phyloP scores from a whole-genome alignment of 306 rosid genomes.

The Pyrus pyrifolia region DNA sequence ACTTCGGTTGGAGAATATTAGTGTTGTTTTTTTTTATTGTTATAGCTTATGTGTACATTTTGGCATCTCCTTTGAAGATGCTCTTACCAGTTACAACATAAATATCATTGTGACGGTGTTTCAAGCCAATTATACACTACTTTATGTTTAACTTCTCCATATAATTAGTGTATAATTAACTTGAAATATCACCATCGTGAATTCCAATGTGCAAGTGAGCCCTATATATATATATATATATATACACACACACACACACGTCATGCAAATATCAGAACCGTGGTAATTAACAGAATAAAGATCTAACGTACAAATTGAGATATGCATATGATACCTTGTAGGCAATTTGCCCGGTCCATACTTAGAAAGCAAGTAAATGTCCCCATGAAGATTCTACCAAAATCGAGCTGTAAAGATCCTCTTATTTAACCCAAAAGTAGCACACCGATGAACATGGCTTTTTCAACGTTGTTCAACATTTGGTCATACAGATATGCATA shows the following conservation, averaged over 20 bases:
- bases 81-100: no score
- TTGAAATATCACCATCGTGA: neutral
- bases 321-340: neutral
- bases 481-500: neutral
- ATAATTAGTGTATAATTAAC: neutral
- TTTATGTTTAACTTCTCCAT: neutral
- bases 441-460: neutral
- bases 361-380: conserved; percentile 7
- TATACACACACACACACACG: no score
- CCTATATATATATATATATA: neutral
- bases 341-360: neutral
- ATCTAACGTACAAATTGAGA: neutral
- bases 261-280: neutral
- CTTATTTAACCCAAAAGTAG: neutral
- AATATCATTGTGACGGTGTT: no score
- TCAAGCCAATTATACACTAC: no score
- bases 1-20: no score
- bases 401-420: conserved; percentile 17
- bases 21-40: no score
- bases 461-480: neutral
- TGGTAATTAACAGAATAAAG: neutral
- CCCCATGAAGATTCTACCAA: conserved; percentile 11
- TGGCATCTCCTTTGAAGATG: no score
- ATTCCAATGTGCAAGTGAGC: neutral
- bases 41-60: no score